Base-by-base conservation (phyloP, 805 yeast species). In the Candida khao-thaluensis region DNA sequence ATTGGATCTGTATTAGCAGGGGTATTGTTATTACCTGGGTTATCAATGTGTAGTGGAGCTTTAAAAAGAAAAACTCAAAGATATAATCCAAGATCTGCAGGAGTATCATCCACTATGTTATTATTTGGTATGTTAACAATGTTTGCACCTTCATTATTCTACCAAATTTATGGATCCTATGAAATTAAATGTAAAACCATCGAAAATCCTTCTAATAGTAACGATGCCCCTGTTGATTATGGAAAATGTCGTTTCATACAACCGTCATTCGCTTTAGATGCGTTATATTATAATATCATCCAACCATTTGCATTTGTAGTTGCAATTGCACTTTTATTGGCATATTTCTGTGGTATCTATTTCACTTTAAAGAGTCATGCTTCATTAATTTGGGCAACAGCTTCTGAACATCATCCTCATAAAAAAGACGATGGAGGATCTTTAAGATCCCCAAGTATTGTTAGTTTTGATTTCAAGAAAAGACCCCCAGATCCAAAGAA, bases 31-130 rank as follows among this genome's bases (percentile, higher is more conserved):
- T 67, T 93, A 47, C 99, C 99, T 0, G 99, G 99, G 0, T 66
- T 89, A 28, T 87, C 96, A 1, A 93, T 93, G 99, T 88, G 96
- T 62, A 95, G 96, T 14, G 99, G 99, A 46, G 98, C 99, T 0
- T 63, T 90, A 25, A 84, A 81, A 43, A 68, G 96, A 40, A 93
- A 93, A 55, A 91, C 98, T 0, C 99, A 91, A 59, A 65, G 96
- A 43, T 93, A 93, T 59, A 93, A 93, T 55, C 98, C 99, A 1
- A 80, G 91, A 30, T 84, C 95, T 40, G 98, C 99, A 0, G 96
- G 98, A 45, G 99, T 93, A 1, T 86, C 95, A 4, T 89, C 96
- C 0, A 93, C 99, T 2, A 87, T 93, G 96, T 69, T 93, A 37
- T 69, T 93, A 38, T 93, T 83, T 67, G 95, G 97, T 2, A 78